These are phyloP conservation scores for Fusarium scirpi DNA, from an alignment of 2,329 filamentous ascomycete genomes.

Conservation along the genomic window DNA sequence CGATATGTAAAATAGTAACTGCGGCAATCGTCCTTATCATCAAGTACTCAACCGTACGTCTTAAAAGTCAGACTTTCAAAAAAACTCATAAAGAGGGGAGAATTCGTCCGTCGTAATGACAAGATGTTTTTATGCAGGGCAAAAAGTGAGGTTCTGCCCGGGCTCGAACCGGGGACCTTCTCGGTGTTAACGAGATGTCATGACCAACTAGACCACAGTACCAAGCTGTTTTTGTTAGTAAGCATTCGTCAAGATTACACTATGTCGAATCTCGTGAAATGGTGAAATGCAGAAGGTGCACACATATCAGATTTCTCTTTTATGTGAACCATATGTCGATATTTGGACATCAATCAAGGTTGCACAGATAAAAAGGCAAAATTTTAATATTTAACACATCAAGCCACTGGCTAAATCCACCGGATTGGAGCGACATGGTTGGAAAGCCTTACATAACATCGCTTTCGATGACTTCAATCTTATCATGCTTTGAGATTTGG, in stretches of 20 bases:
- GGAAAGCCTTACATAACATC: neutral
- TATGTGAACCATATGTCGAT: too few relatives aligned
- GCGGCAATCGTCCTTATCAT: too few relatives aligned
- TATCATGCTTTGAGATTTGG: neutral
- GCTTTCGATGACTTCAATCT: neutral
- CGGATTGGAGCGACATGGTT: neutral
- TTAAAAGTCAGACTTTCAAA: too few relatives aligned
- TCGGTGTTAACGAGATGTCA: neutral
- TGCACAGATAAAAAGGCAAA: too few relatives aligned
- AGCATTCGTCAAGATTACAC: too few relatives aligned
- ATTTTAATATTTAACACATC: neutral
- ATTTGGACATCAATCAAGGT: too few relatives aligned
- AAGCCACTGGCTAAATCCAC: fast-evolving
- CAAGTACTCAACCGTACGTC: too few relatives aligned
- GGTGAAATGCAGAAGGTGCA: too few relatives aligned
- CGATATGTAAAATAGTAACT: too few relatives aligned
- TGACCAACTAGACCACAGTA: neutral
- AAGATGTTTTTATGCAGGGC: fast-evolving
- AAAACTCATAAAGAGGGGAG: too few relatives aligned
- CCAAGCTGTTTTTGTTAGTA: neutral
- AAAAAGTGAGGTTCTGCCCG: neutral
- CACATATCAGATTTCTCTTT: too few relatives aligned
- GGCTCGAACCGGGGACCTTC: neutral
- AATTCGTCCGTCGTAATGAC: fast-evolving
- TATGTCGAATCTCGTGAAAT: too few relatives aligned